phyloP scores from a whole-genome alignment of 1,284 basidiomycete species.

The Thecaphora frezii region DNA sequence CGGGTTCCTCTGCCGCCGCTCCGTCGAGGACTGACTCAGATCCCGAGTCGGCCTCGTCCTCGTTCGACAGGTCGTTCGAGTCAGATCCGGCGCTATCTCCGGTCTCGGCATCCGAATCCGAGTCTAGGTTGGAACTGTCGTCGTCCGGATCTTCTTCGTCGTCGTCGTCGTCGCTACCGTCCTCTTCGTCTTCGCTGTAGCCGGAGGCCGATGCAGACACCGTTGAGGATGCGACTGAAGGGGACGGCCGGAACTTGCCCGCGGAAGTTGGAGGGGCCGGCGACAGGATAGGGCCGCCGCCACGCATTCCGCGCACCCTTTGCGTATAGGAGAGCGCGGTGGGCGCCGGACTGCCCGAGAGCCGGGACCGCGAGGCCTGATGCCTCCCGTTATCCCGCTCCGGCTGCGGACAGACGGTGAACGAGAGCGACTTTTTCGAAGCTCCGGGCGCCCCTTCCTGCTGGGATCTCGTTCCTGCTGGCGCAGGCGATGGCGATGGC shows the following conservation, averaged over 20 bases:
- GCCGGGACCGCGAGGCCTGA: constrained; percentile 9
- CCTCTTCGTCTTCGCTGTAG: constrained; percentile 36
- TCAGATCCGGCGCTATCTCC: neutral
- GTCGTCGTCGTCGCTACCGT: constrained; percentile 8
- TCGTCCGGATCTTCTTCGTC: constrained; percentile 1
- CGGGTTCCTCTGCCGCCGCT: constrained; percentile 3
- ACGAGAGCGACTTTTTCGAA: constrained; percentile 9
- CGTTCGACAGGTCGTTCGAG: neutral
- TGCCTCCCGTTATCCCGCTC: constrained; percentile 13
- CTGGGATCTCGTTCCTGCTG: neutral
- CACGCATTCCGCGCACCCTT: constrained; percentile 22
- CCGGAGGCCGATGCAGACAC: constrained; percentile 17
- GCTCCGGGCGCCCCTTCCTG: neutral
- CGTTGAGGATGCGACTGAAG: constrained; percentile 1
- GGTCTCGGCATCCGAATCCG: neutral
- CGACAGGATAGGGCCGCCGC: constrained; percentile 24
- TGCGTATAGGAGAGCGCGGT: constrained; percentile 25
- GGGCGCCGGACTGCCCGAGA: constrained; percentile 34
- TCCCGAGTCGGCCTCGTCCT: constrained; percentile 7
- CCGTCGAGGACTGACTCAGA: constrained; percentile 9
- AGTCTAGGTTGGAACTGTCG: too few relatives aligned
- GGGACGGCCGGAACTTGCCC: constrained; percentile 5
- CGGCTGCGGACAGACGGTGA: constrained; percentile 26
- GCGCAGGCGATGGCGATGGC: too few relatives aligned
- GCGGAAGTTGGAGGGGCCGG: constrained; percentile 13